Percentiles rank a stretch among this genome's conserved stretches.
These are phyloP conservation scores for Hyphopichia buzzinii DNA, from an alignment of 1,139 yeast genomes.

Conservation along the genomic window DNA sequence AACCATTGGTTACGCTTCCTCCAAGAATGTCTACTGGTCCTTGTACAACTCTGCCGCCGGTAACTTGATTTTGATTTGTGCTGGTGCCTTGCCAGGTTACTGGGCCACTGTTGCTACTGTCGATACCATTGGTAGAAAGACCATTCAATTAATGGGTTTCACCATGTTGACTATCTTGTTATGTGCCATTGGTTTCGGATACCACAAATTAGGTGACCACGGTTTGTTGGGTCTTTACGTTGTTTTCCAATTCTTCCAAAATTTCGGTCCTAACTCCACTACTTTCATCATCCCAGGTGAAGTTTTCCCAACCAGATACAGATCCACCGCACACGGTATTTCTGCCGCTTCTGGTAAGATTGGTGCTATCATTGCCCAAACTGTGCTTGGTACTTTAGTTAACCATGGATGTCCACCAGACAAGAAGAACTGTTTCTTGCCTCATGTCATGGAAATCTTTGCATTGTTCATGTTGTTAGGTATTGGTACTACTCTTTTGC, in stretches of 20 bases:
- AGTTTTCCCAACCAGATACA: constrained; percentile 92
- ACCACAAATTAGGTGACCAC: constrained; percentile 57
- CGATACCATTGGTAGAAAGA: constrained; percentile 79
- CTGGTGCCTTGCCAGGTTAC: constrained; percentile 90
- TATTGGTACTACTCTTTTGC: constrained; percentile 56
- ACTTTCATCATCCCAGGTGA: constrained; percentile 97
- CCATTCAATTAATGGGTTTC: constrained; percentile 76
- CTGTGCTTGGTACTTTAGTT: constrained; percentile 80
- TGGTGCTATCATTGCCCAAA: constrained; percentile 96
- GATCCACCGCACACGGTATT: constrained; percentile 97
- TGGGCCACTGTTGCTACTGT: constrained; percentile 78
- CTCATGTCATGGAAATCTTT: constrained; percentile 89
- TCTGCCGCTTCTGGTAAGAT: constrained; percentile 95
- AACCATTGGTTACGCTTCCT: constrained; percentile 77
- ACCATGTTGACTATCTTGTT: constrained; percentile 63
- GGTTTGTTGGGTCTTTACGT: constrained; percentile 76
- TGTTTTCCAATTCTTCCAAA: constrained; percentile 78
- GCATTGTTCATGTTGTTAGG: constrained; percentile 89
- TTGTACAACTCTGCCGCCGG: constrained; percentile 80
- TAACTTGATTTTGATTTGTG: constrained; percentile 85
- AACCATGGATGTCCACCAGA: constrained; percentile 69
- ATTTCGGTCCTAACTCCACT: constrained; percentile 94
- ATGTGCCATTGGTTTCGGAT: constrained; percentile 76
- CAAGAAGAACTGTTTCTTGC: constrained; percentile 69
- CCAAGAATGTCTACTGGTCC: constrained; percentile 57